Evolutionary conservation across 495 filamentous ascomycete genomes (phyloP).

Genomic region (Xylaria castorea): DNA sequence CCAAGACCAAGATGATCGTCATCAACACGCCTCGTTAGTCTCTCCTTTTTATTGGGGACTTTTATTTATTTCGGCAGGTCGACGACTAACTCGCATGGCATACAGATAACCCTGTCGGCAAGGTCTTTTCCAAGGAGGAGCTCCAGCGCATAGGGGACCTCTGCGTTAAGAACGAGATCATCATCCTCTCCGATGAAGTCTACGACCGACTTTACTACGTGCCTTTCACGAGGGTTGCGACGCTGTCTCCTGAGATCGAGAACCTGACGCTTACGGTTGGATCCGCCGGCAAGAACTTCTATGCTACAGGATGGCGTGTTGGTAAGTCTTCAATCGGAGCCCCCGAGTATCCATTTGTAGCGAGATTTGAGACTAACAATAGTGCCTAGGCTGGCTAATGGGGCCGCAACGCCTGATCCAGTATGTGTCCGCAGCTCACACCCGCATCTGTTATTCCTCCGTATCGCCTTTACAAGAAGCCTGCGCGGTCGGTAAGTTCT

Average conservation of each 20-base stretch:
- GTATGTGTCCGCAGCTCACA: conserved; percentile 91
- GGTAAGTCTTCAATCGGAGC: conserved; percentile 49
- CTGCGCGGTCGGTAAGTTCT: conserved; percentile 72
- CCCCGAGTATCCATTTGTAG: not conserved
- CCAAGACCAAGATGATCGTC: conserved; percentile 93
- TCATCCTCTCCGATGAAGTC: conserved; percentile 95
- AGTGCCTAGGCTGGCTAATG: conserved; percentile 72
- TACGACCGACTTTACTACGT: conserved; percentile 96
- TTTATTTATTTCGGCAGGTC: not conserved
- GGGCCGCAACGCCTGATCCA: conserved; percentile 88
- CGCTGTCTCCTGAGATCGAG: conserved; percentile 84
- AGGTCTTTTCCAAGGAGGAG: conserved; percentile 85
- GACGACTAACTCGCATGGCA: conserved; percentile 29
- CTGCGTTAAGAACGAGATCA: conserved; percentile 91
- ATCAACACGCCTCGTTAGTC: conserved; percentile 67
- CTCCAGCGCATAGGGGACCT: conserved; percentile 85
- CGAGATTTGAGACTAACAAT: not conserved
- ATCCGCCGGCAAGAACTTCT: conserved; percentile 97
- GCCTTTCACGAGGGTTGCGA: conserved; percentile 90
- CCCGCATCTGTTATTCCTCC: conserved; percentile 92
- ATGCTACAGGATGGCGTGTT: conserved; percentile 95
- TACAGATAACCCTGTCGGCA: conserved; percentile 91
- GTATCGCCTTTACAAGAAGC: conserved; percentile 95
- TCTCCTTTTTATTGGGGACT: not conserved
- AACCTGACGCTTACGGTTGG: conserved; percentile 90